Evolutionary conservation across 2,329 filamentous ascomycete species (phyloP).

Genomic region (Penicillium sp.): DNA sequence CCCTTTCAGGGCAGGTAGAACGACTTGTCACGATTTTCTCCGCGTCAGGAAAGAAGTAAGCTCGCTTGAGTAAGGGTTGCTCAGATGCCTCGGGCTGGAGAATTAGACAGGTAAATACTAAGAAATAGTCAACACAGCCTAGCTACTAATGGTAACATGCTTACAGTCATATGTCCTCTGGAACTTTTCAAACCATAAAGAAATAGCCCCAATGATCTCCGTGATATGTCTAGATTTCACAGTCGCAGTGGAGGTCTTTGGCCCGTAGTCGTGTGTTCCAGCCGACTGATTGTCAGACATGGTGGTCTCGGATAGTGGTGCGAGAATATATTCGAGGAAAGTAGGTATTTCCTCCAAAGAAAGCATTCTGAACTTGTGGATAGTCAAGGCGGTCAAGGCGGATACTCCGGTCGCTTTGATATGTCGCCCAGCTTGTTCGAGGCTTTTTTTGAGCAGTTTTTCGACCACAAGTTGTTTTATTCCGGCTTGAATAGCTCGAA

Average conservation of each 20-base stretch:
- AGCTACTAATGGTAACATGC: background rate
- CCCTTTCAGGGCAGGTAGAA: no score
- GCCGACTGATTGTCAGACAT: background rate
- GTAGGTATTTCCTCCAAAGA: background rate
- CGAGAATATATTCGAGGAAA: background rate
- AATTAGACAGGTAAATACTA: no score
- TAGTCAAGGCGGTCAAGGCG: background rate
- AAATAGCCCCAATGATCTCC: background rate
- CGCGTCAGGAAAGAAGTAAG: no score
- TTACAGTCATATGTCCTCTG: background rate
- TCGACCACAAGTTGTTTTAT: background rate
- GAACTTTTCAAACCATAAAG: background rate
- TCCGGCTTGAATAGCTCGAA: background rate
- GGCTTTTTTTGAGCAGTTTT: background rate
- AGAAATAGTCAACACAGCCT: no score
- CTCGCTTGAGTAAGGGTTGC: no score
- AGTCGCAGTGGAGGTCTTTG: background rate
- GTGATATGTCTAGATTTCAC: background rate
- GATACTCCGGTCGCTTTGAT: background rate
- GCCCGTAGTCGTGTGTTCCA: background rate
- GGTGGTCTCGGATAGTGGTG: background rate
- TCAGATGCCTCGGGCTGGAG: no score
- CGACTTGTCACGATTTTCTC: no score
- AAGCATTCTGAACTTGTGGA: background rate
- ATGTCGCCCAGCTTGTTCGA: background rate